Base-by-base conservation (phyloP, 139 green algal genomes). In the Pleodorina starrii region DNA sequence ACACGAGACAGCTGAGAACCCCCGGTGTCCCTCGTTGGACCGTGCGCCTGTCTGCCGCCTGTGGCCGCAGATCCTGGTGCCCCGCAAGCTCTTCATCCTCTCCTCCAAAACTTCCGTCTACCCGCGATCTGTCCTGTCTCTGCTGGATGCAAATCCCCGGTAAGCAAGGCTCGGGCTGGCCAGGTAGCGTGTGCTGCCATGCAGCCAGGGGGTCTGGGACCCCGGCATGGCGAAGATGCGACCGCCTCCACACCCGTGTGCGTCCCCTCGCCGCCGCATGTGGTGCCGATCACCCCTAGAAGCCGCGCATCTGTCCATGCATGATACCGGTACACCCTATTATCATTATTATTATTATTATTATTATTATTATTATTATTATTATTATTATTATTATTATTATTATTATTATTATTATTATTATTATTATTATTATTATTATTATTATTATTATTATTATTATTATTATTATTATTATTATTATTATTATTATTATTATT, bases 61-160 rank as follows among this genome's bases (percentile, higher is more conserved):
- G n/a, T n/a, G n/a, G n/a, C 63, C 32, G 29, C 63, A 91, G 87
- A 80, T 91, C 50, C 78, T 91, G 38, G 87, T 91, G 5, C 77
- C 87, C 3, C 77, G 87, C 46, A 86, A 86, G 77, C 78, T 91
- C 36, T 84, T 66, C 69, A 71, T 91, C 46, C 51, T 91, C 16
- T 76, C 79, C 29, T 51, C 76, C 38, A 79, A 75, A 29, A 84
- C 87, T 38, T 80, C 84, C 23, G 36, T 83, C 44, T 91, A 51
- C 68, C 87, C 87, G 17, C 87, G 87, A 23, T 80, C 79, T n/a
- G 87, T 89, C 16, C 32, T 89, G 29, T 83, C 69, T 12, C 68
- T 89, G 23, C 84, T 89, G 25, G 84, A 89, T 23, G 84, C 84
- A 12, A 89, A 82, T 40, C 84, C 84, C 0, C 25, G 87, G 87